Base-by-base conservation (phyloP, 192 early-diverging fungal species). In the Phycomyces nitens region DNA sequence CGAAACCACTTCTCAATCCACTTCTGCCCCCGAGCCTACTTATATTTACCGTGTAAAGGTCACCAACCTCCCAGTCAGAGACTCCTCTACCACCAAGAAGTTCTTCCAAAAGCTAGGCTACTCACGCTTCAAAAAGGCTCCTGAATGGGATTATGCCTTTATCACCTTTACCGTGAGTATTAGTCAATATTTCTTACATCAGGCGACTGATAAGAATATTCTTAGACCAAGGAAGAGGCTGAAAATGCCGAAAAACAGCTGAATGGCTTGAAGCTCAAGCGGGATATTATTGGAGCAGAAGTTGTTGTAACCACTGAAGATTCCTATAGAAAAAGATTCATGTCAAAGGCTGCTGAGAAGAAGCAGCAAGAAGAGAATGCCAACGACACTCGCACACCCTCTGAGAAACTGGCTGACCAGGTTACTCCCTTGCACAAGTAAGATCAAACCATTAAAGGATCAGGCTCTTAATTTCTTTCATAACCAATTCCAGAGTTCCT, bases 341-440 rank as follows among this genome's bases (percentile, higher is more conserved):
- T 58, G 90, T 26, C 91, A 91, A 72, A 94, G 60, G 60, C 29
- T 34, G 64, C 43, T 12, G 59, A 23, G 20, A 44, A 53, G n/a
- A 49, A 61, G 16, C 27, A 49, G 0, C 15, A 44, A 27, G 39
- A 69, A 60, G 53, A 59, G n/a, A 21, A 65, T 22, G 49, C 18
- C 4, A 24, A 66, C 40, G 81, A 88, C 65, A 54, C 64, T 18
- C 75, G 79, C 38, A 77, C 83, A 5, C 83, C 86, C 9, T 66
- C 75, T 38, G 88, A 90, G 66, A 68, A 73, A 39, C 66, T 92
- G 34, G 78, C 79, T 22, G 86, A 88, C 69, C 87, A 91, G 75
- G 83, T 89, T 16, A 91, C 87, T 0, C 88, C 89, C 27, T 74
- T 88, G 22, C 80, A 83, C 77, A 84, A 74, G 81, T 82, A 71